Evolutionary conservation across 331 rosid species (phyloP), one percentile per base, ranked within the genome.

Genomic region (Quercus phellos): DNA sequence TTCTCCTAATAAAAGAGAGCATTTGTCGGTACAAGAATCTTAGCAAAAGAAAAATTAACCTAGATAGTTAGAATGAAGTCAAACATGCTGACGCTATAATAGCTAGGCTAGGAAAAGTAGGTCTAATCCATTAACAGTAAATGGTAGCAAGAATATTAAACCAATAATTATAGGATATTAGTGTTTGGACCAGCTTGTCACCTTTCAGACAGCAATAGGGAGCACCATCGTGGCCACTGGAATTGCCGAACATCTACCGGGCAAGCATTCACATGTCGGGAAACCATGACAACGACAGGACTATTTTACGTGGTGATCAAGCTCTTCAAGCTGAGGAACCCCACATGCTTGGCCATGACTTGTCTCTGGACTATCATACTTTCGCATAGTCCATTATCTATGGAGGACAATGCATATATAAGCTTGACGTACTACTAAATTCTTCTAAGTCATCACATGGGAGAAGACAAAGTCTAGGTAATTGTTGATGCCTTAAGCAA

Each of bases 211-310:
- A 76, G 77, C 26, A 80, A 13, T 24, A 6, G 66, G 81, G 80
- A 86, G 81, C 56, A 78, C 75, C 79, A 60, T 19, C 73, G 83
- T 80, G 80, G 74, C 84, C 87, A 82, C 76, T 75, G 79, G 69
- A 83, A 83, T 79, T 86, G 90, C 77, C 73, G 60, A 68, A 64
- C 63, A 84, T 85, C 92, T 59, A 88, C 90, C 87, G 16, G 90
- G 84, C 92, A 86, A 74, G 70, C 35, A 69, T 71, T 51, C 71
- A 77, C 75, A 54, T 81, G 78, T 73, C 73, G 61, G 78, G 78
- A 80, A 67, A 9, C 24, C 77, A 42, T 70, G 84, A 84, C 74
- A 75, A 42, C 21, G 80, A 78, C 59, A 55, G 46, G 59, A 55
- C 79, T 77, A 77, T 79, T 51, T 83, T 67, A 55, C 84, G 78